These are phyloP conservation scores for Ordospora colligata DNA, from an alignment of 371 early-diverging fungal species.

Conservation along the genomic window DNA sequence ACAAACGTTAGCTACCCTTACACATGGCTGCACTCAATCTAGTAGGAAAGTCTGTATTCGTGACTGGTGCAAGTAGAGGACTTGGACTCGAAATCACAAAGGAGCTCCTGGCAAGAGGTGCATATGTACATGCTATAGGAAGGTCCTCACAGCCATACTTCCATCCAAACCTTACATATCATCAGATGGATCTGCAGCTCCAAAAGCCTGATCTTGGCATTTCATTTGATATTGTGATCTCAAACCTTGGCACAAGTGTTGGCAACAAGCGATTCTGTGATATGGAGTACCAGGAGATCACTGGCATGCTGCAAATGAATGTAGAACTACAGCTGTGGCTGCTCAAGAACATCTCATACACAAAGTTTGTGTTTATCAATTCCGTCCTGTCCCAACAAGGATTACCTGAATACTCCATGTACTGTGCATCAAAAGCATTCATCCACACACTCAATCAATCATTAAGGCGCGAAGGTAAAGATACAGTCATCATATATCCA, in stretches of 20 bases:
- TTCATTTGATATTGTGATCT: constrained; percentile 51
- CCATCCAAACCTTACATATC: constrained; percentile 22
- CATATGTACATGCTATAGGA: constrained; percentile 2
- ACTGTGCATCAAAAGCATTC: constrained; percentile 52
- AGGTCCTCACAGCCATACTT: neutral
- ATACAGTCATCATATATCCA: constrained; percentile 49
- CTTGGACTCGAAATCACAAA: constrained; percentile 32
- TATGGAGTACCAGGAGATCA: constrained; percentile 15
- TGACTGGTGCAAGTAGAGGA: constrained; percentile 31
- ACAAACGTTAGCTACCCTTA: too few species aligned
- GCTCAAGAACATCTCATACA: constrained; percentile 27
- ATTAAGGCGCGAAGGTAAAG: constrained; percentile 42
- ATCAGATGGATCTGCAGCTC: constrained; percentile 30
- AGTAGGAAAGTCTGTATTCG: constrained; percentile 6
- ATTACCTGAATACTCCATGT: constrained; percentile 45
- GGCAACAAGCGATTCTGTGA: constrained; percentile 32
- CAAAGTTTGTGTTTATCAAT: constrained; percentile 51
- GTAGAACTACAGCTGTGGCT: constrained; percentile 28
- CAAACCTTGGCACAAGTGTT: constrained; percentile 42
- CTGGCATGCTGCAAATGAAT: constrained; percentile 29
- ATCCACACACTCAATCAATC: constrained; percentile 46
- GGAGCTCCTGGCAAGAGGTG: neutral
- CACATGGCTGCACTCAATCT: neutral
- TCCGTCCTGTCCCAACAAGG: constrained; percentile 40
- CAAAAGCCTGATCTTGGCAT: neutral